Evolutionary conservation across 2,329 filamentous ascomycete species (phyloP), one percentile per base, ranked within the genome.

Genomic region (Alternaria arbusti): DNA sequence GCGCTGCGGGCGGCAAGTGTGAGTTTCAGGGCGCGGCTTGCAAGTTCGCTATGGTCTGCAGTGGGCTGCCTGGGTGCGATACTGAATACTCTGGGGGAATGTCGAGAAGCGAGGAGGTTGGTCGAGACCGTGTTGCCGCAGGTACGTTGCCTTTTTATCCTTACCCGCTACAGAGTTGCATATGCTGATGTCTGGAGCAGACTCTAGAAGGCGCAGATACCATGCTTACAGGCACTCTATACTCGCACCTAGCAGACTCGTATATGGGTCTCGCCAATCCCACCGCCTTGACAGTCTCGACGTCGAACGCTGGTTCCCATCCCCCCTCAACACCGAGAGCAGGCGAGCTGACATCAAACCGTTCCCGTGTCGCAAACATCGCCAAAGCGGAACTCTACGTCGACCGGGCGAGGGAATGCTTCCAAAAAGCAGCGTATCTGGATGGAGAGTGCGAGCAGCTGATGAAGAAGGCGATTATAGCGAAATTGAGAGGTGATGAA

Each of bases 401-500:
- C 47, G 78, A 81, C 43, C 66, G 73, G n/a, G 75, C 78, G 11
- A 63, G 73, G 40, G 73, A 78, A 52, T 76, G 80, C 65, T 96
- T 88, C 76, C 87, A 88, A 45, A 85, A 84, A 50, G 83, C 93
- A 13, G 89, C 92, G 74, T 91, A 92, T 75, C 81, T 89, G 13
- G 81, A 83, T n/a, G 89, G 88, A 57, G 90, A 92, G 80, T 90
- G 92, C 73, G 91, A 94, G 79, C 89, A 92, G 84, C 86, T 94
- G 82, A 90, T 91, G 20, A 96, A 96, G 84, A 94, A 93, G 80
- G 90, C 91, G 4, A 89, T 89, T 54, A 86, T 96, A 54, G 91
- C 92, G 84, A 89, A 90, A 77, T 82, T 90, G 50, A 84, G 87
- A 8, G 91, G 77, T 2, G 74, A 80, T 47, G 75, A 78, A 54